These are phyloP conservation scores for Tothia fuscella DNA, from an alignment of 2,329 filamentous ascomycete species.

Conservation along the genomic window DNA sequence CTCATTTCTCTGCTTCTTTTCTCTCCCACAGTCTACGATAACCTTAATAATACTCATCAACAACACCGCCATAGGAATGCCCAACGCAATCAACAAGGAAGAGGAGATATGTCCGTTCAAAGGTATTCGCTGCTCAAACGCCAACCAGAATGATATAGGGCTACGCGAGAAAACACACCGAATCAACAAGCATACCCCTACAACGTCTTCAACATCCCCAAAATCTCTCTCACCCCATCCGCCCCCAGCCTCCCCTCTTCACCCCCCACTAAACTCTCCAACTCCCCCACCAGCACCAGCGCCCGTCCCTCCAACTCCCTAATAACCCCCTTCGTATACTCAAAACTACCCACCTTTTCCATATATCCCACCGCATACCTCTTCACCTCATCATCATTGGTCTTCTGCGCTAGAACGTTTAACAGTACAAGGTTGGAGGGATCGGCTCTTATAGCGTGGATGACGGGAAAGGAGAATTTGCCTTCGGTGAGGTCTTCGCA, in stretches of 20 bases:
- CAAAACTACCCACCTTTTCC: constrained; percentile 80
- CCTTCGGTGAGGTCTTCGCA: constrained; percentile 94
- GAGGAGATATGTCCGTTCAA: too few relatives aligned
- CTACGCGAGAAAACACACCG: too few relatives aligned
- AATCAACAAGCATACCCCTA: too few relatives aligned
- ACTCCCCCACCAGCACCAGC: constrained; percentile 29
- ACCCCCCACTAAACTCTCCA: constrained; percentile 23
- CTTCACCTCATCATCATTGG: constrained; percentile 77
- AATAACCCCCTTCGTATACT: constrained; percentile 59
- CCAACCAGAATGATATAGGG: too few relatives aligned
- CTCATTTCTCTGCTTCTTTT: too few relatives aligned
- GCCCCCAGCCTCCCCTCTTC: constrained; percentile 22
- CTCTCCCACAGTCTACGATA: too few relatives aligned
- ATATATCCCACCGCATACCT: constrained; percentile 83
- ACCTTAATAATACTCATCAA: too few relatives aligned
- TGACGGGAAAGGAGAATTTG: constrained; percentile 93
- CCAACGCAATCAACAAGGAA: too few relatives aligned
- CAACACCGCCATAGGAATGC: too few relatives aligned
- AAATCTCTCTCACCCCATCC: constrained; percentile 27
- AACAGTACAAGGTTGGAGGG: constrained; percentile 66
- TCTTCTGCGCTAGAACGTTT: constrained; percentile 87
- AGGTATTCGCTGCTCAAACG: too few relatives aligned
- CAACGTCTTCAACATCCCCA: constrained; percentile 30
- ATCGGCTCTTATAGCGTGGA: constrained; percentile 76
- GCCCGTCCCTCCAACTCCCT: constrained; percentile 32